Conservation (phyloP, 768 basidiomycete genomes). For the Rubroboletus satanas region DNA sequence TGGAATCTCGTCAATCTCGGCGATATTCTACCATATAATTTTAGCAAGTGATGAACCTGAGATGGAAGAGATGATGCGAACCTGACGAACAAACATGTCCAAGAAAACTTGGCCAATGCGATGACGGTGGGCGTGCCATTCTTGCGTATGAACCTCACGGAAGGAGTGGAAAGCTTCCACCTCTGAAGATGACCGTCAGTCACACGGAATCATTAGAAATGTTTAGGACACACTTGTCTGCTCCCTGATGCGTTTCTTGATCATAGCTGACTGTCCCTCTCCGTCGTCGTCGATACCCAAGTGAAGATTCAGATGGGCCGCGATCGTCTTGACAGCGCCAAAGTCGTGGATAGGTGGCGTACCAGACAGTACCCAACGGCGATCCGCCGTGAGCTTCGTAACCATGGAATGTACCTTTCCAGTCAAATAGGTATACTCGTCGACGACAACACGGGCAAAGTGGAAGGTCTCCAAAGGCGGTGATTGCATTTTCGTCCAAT, state of each 20-base stretch:
- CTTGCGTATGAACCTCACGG: slow-evolving; percentile 86
- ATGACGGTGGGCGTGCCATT: slow-evolving; percentile 91
- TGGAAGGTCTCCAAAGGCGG: slow-evolving; percentile 93
- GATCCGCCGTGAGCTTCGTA: slow-evolving; percentile 68
- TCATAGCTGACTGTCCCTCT: slow-evolving; percentile 69
- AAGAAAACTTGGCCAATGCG: slow-evolving; percentile 78
- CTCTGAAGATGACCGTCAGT: slow-evolving; percentile 41
- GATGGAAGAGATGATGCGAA: slow-evolving; percentile 29
- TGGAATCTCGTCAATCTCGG: slow-evolving; percentile 95
- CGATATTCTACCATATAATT: slow-evolving; percentile 63
- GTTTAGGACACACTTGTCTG: slow-evolving; percentile 62
- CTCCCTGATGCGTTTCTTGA: slow-evolving; percentile 78
- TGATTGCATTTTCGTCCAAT: slow-evolving; percentile 77
- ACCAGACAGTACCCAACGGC: slow-evolving; percentile 95
- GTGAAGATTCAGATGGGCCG: slow-evolving; percentile 84
- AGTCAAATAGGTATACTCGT: slow-evolving; percentile 91
- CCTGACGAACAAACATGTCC: slow-evolving; percentile 81
- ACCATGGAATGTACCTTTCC: slow-evolving; percentile 77
- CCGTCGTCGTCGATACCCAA: slow-evolving; percentile 88
- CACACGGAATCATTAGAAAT: not conserved
- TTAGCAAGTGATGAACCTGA: slow-evolving; percentile 8
- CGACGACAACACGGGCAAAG: slow-evolving; percentile 83
- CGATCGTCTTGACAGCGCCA: slow-evolving; percentile 84
- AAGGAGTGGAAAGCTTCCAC: slow-evolving; percentile 95
- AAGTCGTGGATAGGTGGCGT: slow-evolving; percentile 94